Conservation (phyloP, 192 early-diverging fungal species). For the Umbelopsis ramanniana region DNA sequence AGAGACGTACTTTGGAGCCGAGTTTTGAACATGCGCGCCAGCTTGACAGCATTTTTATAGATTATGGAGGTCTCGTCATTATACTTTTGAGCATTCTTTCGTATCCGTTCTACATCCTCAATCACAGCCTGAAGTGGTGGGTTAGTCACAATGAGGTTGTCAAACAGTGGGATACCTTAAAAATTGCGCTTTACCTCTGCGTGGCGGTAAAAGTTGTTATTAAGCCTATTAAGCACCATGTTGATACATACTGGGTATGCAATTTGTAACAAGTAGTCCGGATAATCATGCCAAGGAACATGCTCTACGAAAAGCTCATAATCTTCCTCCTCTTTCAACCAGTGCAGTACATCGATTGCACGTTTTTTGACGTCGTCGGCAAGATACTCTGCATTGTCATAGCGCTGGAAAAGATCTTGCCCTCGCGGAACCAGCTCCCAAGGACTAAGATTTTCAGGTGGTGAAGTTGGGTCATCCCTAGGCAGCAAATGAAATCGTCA, state of each 20-base stretch:
- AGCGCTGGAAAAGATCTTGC: conserved; percentile 23
- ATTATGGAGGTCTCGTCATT: conserved; percentile 59
- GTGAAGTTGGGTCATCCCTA: conserved; percentile 28
- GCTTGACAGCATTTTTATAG: conserved; percentile 43
- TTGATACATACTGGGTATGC: conserved; percentile 77
- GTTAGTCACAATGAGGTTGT: background rate
- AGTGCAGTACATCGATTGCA: conserved; percentile 48
- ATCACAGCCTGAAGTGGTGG: conserved; percentile 52
- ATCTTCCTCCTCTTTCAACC: conserved; percentile 43
- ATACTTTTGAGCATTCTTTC: conserved; percentile 68
- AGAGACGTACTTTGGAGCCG: conserved; percentile 51
- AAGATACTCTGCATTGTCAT: conserved; percentile 16
- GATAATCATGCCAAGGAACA: conserved; percentile 65
- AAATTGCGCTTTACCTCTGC: conserved; percentile 43
- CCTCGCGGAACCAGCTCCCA: conserved; percentile 50
- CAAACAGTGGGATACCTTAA: background rate
- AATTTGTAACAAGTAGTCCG: conserved; percentile 63
- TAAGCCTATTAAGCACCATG: conserved; percentile 58
- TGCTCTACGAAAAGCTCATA: conserved; percentile 63
- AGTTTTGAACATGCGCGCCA: conserved; percentile 50
- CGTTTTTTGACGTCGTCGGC: conserved; percentile 25
- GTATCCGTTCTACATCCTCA: conserved; percentile 70
- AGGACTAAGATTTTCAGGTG: conserved; percentile 45
- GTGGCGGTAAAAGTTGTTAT: conserved; percentile 64
- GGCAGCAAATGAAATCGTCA: background rate